Base-by-base conservation (phyloP, 768 basidiomycete genomes). In the Trametes coccinea region DNA sequence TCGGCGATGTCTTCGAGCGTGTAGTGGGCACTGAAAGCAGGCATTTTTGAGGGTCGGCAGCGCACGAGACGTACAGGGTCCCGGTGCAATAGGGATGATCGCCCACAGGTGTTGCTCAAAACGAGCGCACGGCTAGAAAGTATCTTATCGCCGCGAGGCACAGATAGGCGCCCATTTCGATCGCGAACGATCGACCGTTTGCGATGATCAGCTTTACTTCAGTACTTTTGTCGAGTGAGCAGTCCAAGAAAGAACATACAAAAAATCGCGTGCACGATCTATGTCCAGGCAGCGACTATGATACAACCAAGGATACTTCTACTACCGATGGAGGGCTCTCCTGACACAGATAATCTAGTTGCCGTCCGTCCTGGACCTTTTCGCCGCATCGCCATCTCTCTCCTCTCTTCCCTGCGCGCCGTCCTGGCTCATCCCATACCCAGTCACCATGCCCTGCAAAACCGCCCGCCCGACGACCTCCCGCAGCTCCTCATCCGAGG, bases 381-480 rank as follows among this genome's bases (percentile, higher is more conserved):
- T 72, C 65, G 33, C 63, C 46, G 44, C 69, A 50, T 65, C 64
- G 41, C 68, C 69, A 40, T 67, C 66, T 14, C 54, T 59, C 16
- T 58, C 59, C 48, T 60, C 59, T 9, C 37, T 37, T 11, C 59
- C 67, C 29, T 60, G 65, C 31, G 46, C 53, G 29, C 37, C 64
- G 31, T 56, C 66, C 13, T 65, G 63, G 27, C 81, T 72, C 73
- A 89, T 78, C 13, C 80, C 77, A 68, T 80, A 86, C 3, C 91
- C 90, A 14, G 83, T 78, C 11, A 79, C 70, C 48, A 92, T 77
- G 44, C 90, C 87, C 67, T 87, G 79, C 37, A 91, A 73, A 50
- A 95, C 88, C 14, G 86, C 83, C 67, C 79, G 73, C 40, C 83
- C 70, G 16, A 94, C 92, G 10, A 82, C 80, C 56, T 77, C 77